These are phyloP conservation scores for Viola odorata DNA, from an alignment of 345 rosid genomes.

Conservation along the genomic window DNA sequence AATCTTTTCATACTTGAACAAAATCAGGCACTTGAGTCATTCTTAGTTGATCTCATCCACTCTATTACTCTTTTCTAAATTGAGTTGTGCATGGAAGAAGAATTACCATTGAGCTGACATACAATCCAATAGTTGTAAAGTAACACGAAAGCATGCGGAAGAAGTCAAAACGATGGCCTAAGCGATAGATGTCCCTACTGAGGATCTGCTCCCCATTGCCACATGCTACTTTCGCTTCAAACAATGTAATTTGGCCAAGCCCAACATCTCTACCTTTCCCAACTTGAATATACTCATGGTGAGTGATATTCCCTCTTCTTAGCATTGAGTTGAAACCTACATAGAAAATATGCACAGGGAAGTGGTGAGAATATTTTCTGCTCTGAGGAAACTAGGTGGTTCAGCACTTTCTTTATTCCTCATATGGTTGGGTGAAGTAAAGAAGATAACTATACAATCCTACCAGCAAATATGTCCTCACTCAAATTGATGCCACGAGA, in stretches of 20 bases:
- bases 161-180: constrained; percentile 97
- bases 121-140: constrained; percentile 84
- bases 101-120: constrained; percentile 85
- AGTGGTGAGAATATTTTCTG: constrained; percentile 1
- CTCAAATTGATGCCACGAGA: constrained; percentile 92
- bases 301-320: constrained; percentile 91
- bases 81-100: constrained; percentile 12
- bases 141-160: constrained; percentile 92
- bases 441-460: constrained; percentile 1
- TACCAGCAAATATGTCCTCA: constrained; percentile 99
- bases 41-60: background rate
- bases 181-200: constrained; percentile 86
- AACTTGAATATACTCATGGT: constrained; percentile 98
- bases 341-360: constrained; percentile 3
- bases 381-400: background rate
- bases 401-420: background rate
- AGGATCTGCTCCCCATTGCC: constrained; percentile 96
- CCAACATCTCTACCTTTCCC: constrained; percentile 99
- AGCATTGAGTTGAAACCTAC: constrained; percentile 89
- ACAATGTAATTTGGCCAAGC: constrained; percentile 89
- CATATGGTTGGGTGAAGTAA: background rate
- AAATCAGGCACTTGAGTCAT: too few relatives aligned
- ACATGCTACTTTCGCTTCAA: constrained; percentile 97
- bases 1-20: too few relatives aligned
- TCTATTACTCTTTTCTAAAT: constrained; percentile 3